A percentile compares a stretch with the other conserved stretches of the same genome.
phyloP scores from a whole-genome alignment of 768 basidiomycete species.

The Tulasnella sp. region DNA sequence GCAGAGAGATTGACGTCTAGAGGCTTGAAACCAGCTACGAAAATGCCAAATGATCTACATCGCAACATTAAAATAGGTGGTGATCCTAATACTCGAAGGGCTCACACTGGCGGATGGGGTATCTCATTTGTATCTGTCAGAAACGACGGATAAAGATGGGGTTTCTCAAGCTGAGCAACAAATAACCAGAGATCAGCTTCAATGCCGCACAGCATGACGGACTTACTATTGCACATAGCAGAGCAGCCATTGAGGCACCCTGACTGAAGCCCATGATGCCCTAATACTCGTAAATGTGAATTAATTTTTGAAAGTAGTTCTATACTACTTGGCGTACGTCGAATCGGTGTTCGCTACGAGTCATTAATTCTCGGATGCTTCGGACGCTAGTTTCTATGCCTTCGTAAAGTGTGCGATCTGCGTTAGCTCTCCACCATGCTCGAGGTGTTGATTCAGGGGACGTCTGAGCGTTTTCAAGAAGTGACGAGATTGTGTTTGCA shows the following conservation, averaged over 20 bases:
- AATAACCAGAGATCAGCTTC: constrained; percentile 2
- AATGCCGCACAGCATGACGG: neutral
- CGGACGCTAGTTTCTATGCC: constrained; percentile 49
- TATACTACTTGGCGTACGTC: neutral
- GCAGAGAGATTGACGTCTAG: constrained; percentile 24
- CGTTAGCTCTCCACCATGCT: constrained; percentile 57
- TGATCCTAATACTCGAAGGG: neutral
- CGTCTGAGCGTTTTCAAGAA: neutral
- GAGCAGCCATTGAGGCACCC: constrained; percentile 61
- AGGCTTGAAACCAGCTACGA: constrained; percentile 60
- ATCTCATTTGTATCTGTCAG: constrained; percentile 48
- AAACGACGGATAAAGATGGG: constrained; percentile 42
- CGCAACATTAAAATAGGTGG: neutral
- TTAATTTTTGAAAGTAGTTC: constrained; percentile 10
- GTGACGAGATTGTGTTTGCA: neutral
- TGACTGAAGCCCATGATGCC: constrained; percentile 78
- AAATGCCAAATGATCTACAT: constrained; percentile 53
- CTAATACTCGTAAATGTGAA: constrained; percentile 26
- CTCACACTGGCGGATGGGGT: constrained; percentile 54
- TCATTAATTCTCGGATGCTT: constrained; percentile 43
- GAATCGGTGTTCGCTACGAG: constrained; percentile 32
- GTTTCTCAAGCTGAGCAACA: constrained; percentile 38
- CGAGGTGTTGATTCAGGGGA: constrained; percentile 45
- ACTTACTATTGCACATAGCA: constrained; percentile 56
- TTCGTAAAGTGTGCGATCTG: constrained; percentile 35